Percentiles rank a stretch among this genome's conserved stretches.
Evolutionary conservation across 148 eudicot species (phyloP).

Genomic region (Vaccinium vitisidaea): DNA sequence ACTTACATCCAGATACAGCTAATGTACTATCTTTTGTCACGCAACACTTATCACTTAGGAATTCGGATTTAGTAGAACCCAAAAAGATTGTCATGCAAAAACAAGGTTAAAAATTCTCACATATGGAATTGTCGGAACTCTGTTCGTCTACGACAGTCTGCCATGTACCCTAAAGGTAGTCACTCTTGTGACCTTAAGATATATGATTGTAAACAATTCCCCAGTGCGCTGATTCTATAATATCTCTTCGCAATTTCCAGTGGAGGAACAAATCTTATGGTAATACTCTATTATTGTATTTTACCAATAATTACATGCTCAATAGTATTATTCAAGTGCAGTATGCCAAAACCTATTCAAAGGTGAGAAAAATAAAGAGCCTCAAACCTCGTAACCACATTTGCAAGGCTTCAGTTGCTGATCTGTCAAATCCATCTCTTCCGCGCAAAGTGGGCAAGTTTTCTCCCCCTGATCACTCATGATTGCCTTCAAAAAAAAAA

Average conservation of each 20-base stretch:
- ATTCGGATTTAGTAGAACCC: background rate
- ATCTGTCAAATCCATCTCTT: constrained; percentile 99
- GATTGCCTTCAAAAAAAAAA: constrained; percentile 36
- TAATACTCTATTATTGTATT: background rate
- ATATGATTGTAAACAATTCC: background rate
- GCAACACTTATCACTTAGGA: background rate
- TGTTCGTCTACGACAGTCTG: background rate
- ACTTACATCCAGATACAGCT: background rate
- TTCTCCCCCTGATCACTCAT: constrained; percentile 93
- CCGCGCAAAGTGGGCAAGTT: constrained; percentile 96
- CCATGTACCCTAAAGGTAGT: background rate
- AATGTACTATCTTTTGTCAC: background rate
- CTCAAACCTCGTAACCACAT: constrained; percentile 87
- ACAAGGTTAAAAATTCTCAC: background rate
- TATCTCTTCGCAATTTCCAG: background rate
- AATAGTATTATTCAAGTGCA: background rate
- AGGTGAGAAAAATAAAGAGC: background rate
- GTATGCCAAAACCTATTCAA: background rate
- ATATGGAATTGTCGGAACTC: background rate
- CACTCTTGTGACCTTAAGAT: background rate
- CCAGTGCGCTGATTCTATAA: background rate
- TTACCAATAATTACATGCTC: background rate
- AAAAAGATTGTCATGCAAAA: background rate
- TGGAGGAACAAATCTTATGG: background rate
- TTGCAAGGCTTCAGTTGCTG: constrained; percentile 97